Evolutionary conservation across 257 asterid species (phyloP), one percentile per base, ranked within the genome.

Genomic region (Avicennia marina): DNA sequence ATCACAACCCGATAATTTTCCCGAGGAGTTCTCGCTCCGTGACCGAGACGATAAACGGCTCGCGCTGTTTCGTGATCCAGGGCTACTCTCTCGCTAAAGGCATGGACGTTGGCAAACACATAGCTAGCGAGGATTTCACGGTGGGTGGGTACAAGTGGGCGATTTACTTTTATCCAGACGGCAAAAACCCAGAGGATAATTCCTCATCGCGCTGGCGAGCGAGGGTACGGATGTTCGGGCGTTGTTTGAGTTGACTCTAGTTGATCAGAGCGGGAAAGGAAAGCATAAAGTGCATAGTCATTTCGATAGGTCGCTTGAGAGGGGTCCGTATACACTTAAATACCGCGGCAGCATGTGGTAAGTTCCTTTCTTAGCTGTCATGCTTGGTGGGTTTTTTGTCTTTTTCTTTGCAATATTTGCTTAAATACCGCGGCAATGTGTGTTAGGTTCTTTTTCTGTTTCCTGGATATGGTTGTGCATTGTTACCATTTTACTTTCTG

Each of bases 141-240:
- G 84, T 84, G 9, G 94, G 94, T 4, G 94, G 89, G 16, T 79
- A 73, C 9, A 79, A 84, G 39, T 84, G 94, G 94, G 94, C 86
- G 46, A 84, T 84, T 70, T 78, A 84, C 76, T 84, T 83, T 60
- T 83, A 83, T 36, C 93, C 93, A 3, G 93, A 83, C 22, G 93
- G 89, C 6, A 83, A 83, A 19, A 84, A 81, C 36, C 86, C 82
- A 0, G 94, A 84, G 65, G 94, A 84, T 63, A 84, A 72, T 63
- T 81, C 82, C 2, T 84, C 45, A 84, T 84, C 26, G 94, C 94
- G 39, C 26, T 84, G 42, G 89, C 84, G 11, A 84, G 94, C 61
- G 89, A 84, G 64, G 94, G 89, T 26, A 76, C 87, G 17, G 87
- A 84, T 62, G 94, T 84, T 6, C 62, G 94, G 75, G 94, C 89